Base-by-base conservation (phyloP, 148 eudicot genomes). In the Rhododendron mucronatum region DNA sequence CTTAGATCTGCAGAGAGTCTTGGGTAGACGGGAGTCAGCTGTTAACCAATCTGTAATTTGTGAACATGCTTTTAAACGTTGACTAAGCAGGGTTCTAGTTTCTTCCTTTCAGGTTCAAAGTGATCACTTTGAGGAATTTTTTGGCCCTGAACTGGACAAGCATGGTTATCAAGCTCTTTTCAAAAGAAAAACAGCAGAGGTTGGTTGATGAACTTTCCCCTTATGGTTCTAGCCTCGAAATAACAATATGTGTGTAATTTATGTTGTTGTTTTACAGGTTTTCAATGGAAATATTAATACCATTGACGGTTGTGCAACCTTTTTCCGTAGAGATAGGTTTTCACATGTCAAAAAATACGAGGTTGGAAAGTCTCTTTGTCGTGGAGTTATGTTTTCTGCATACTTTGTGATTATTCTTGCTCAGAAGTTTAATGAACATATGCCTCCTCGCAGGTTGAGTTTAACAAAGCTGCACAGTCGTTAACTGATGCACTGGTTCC, bases 381-480 rank as follows among this genome's bases (percentile, higher is more conserved):
- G 50, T 48, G 26, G n/a, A 75, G 16, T 30, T 57, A 9, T 35
- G 20, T 67, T n/a, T 67, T 75, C 30, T 50, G 53, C 80, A 51
- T 45, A 33, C 65, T 65, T 88, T 45, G 81, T 7, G 6, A 41
- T 6, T 30, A 14, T 13, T 28, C n/a, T 16, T 18, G 30, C 61
- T 35, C 87, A 37, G 10, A 76, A 51, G 28, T 84, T 84, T 48
- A 50, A 39, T 21, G 81, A 37, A 5, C 16, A 20, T 48, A 69
- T 69, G 59, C 57, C 48, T 89, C 48, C 84, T n/a, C 88, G 50
- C 82, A 97, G 99, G 99, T 97, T 85, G 99, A 97, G 86, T 97
- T 97, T 84, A 97, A 97, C 83, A 97, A 95, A 91, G 99, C 99
- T 86, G 99, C 99, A 78, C 99, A 97, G 86, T 97, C 99, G 78